phyloP scores from a whole-genome alignment of 768 basidiomycete species.

The Mycena vitilis region DNA sequence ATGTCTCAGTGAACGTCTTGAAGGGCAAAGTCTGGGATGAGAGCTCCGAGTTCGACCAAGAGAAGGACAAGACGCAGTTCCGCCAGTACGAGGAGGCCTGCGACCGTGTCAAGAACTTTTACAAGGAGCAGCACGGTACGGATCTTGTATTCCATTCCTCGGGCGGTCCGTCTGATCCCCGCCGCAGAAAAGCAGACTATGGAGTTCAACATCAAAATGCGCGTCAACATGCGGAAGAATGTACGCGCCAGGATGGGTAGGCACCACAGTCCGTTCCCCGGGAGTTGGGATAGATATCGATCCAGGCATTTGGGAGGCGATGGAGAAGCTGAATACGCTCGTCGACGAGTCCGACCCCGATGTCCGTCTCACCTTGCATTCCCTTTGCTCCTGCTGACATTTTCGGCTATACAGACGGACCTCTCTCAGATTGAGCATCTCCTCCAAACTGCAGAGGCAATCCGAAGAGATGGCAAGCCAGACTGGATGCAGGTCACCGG shows the following conservation, averaged over 20 bases:
- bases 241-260: conserved; percentile 77
- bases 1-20: conserved; percentile 70
- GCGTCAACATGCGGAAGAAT: conserved; percentile 77
- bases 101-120: conserved; percentile 82
- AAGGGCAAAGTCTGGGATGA: conserved; percentile 73
- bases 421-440: conserved; percentile 92
- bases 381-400: neutral
- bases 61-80: conserved; percentile 75
- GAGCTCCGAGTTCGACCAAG: conserved; percentile 65
- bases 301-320: conserved; percentile 79
- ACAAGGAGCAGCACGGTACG: conserved; percentile 82
- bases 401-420: conserved; percentile 61
- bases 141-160: conserved; percentile 12
- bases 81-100: conserved; percentile 82
- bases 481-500: conserved; percentile 90
- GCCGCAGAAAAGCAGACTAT: conserved; percentile 85
- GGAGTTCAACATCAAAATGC: conserved; percentile 83
- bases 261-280: neutral
- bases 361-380: conserved; percentile 49
- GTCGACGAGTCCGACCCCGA: conserved; percentile 95
- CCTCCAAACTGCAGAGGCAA: conserved; percentile 92
- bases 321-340: conserved; percentile 87
- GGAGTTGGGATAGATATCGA: neutral
- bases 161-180: neutral
- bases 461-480: conserved; percentile 85